phyloP scores from a whole-genome alignment of 306 rosid species.

The Argentina anserina region DNA sequence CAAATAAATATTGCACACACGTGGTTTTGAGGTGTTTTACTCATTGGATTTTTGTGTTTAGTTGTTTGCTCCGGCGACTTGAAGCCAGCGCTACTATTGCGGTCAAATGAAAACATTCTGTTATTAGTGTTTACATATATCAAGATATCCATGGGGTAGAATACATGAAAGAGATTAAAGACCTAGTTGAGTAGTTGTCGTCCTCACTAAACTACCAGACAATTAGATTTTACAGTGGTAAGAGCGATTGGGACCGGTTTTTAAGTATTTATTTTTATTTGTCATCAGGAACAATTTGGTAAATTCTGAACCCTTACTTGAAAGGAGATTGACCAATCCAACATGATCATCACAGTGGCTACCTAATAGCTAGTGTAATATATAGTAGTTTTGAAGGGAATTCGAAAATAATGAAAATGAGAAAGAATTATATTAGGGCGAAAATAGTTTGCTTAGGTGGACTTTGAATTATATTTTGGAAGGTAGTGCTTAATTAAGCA shows the following conservation, averaged over 20 bases:
- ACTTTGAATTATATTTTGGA: neutral
- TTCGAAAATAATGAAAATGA: neutral
- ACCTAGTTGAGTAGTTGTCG: neutral
- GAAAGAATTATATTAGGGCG: neutral
- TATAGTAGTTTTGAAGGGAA: neutral
- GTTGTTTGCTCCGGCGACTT: neutral
- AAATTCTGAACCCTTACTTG: too few relatives aligned
- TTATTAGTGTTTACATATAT: neutral
- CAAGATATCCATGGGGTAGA: neutral
- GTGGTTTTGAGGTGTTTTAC: conserved; percentile 30
- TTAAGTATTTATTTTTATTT: too few relatives aligned
- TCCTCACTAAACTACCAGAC: neutral
- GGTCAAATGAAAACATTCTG: conserved; percentile 8
- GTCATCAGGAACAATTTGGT: too few relatives aligned
- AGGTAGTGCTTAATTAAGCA: neutral
- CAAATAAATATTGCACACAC: conserved; percentile 21
- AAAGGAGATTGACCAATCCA: too few relatives aligned
- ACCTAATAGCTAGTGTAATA: neutral
- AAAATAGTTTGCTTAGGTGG: neutral
- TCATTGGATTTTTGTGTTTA: neutral
- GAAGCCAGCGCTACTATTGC: conserved; percentile 1
- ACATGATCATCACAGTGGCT: neutral
- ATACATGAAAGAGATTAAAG: neutral
- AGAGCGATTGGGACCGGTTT: neutral
- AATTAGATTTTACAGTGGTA: neutral